phyloP scores from a whole-genome alignment of 1,284 basidiomycete species.

The Agaricales sp. region DNA sequence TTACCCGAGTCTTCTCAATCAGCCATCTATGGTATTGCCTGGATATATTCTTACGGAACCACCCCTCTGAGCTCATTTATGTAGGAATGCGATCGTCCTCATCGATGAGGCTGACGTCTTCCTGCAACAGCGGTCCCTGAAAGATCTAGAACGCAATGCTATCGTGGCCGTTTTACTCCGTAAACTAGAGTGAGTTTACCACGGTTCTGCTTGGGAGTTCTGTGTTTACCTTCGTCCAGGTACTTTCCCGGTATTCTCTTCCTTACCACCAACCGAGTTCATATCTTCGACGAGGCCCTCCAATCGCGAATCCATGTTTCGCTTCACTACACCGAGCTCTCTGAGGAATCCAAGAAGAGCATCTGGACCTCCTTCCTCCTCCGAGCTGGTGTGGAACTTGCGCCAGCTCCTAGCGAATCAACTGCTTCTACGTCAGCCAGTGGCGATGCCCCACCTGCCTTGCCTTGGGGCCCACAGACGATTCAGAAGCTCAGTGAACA shows the following conservation, averaged over 20 bases:
- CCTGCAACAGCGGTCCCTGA: slow-evolving; percentile 16
- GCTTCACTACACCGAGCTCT: background rate
- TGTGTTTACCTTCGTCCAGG: background rate
- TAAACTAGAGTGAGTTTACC: slow-evolving; percentile 16
- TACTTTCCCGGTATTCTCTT: slow-evolving; percentile 26
- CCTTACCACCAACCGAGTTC: slow-evolving; percentile 25
- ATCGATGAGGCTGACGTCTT: slow-evolving; percentile 29
- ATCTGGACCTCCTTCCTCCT: background rate
- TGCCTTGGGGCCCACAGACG: background rate
- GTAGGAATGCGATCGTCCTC: slow-evolving; percentile 25
- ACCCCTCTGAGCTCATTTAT: too few relatives aligned
- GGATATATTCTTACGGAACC: too few relatives aligned
- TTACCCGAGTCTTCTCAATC: slow-evolving; percentile 16
- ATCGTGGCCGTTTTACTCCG: slow-evolving; percentile 25
- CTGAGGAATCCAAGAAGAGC: background rate
- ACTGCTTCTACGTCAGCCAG: slow-evolving; percentile 15
- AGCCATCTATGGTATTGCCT: slow-evolving; percentile 12
- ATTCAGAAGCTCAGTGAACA: background rate
- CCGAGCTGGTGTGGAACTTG: slow-evolving; percentile 6
- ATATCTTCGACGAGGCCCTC: slow-evolving; percentile 24
- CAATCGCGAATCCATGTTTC: slow-evolving; percentile 15
- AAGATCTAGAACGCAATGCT: slow-evolving; percentile 20
- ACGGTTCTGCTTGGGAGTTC: background rate
- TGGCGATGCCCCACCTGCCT: slow-evolving; percentile 13
- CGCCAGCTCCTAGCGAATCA: background rate